phyloP scores from a whole-genome alignment of 129 eudicot genomes.

The Kitagawia praeruptora region DNA sequence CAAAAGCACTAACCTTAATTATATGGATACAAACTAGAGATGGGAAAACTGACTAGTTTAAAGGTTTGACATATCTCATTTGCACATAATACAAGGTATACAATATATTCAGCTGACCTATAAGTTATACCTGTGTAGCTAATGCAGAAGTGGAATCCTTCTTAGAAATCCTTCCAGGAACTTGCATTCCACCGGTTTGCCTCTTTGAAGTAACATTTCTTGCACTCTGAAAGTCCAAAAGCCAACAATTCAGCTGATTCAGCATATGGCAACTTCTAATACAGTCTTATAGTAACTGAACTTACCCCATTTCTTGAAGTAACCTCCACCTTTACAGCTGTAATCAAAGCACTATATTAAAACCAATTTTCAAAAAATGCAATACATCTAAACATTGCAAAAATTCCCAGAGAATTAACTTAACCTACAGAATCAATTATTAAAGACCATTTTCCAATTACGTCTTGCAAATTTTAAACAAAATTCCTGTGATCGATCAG shows the following conservation, averaged over 20 bases:
- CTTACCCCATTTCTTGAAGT: conserved; percentile 46
- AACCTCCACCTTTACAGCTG: conserved; percentile 54
- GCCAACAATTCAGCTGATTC: not conserved
- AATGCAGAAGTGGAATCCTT: conserved; percentile 20
- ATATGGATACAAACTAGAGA: not conserved
- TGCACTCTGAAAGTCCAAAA: conserved; percentile 21
- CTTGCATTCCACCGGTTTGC: conserved; percentile 21
- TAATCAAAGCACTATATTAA: conserved; percentile 7
- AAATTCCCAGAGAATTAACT: not conserved
- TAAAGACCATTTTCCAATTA: not conserved
- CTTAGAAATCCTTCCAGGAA: conserved; percentile 26
- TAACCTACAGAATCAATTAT: not conserved
- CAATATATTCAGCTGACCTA: not conserved
- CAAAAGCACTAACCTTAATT: not conserved
- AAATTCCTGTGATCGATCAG: not conserved
- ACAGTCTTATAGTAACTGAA: conserved; percentile 8
- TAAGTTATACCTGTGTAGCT: conserved; percentile 24
- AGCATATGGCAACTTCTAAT: not conserved
- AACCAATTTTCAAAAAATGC: not conserved
- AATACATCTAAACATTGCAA: not conserved
- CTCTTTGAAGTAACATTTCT: conserved; percentile 24
- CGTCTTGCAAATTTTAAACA: not conserved
- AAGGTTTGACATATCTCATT: not conserved
- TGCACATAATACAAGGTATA: not conserved
- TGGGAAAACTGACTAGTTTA: not conserved